Percentiles rank a stretch among this genome's conserved stretches.
Evolutionary conservation across 2,329 filamentous ascomycete species (phyloP).

Genomic region (Aspergillus ustus): DNA sequence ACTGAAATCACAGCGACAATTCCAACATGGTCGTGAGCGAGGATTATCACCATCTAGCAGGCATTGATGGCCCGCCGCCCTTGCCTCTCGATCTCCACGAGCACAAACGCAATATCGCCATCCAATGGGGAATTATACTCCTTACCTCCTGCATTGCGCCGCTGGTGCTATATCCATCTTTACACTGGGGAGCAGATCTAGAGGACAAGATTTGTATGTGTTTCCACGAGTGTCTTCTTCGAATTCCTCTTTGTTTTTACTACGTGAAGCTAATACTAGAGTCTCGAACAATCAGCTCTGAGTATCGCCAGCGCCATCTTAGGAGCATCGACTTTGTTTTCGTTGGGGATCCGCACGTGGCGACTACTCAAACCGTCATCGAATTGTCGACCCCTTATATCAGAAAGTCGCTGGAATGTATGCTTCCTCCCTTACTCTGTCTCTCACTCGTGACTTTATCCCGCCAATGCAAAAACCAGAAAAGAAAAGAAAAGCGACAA

Average conservation of each 20-base stretch:
- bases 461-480: too few species aligned
- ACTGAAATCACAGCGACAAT: neutral
- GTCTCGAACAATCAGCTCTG: neutral
- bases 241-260: too few species aligned
- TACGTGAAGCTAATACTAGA: too few species aligned
- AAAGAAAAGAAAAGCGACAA: too few species aligned
- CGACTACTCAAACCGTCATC: neutral
- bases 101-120: neutral
- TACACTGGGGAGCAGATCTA: conserved; percentile 4
- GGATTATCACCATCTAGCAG: conserved; percentile 3
- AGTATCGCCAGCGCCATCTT: conserved; percentile 7
- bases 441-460: too few species aligned
- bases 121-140: conserved; percentile 4
- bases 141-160: conserved; percentile 11
- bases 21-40: neutral
- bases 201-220: conserved; percentile 2
- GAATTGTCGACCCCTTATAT: conserved; percentile 7
- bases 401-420: conserved; percentile 8
- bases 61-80: conserved; percentile 4
- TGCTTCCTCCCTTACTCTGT: neutral
- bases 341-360: neutral
- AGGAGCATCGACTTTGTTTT: conserved; percentile 4
- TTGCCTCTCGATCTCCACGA: conserved; percentile 2
- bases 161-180: conserved; percentile 9
- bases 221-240: neutral